Evolutionary conservation across 805 yeast species (phyloP), one percentile per base, ranked within the genome.

Genomic region (Limtongia smithiae): DNA sequence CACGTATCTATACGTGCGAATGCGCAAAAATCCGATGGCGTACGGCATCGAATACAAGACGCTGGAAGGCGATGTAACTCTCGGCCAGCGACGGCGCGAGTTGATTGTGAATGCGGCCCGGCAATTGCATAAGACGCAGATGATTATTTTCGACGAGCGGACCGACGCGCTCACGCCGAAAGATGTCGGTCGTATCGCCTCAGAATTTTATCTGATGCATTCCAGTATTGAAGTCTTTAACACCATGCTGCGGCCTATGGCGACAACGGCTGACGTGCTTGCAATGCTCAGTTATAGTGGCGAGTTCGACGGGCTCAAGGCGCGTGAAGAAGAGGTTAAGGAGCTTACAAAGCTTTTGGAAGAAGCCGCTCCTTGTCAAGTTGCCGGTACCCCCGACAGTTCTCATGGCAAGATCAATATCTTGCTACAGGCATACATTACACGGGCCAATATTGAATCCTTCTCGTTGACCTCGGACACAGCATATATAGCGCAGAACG

Each of bases 41-140:
- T 93, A 93, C 63, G 98, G 95, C 24, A 79, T 94, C 40, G 87
- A 80, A 39, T 89, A 96, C 93, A 79, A 78, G 55, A 95, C 88
- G 56, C 64, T 94, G 1, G 78, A 80, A 21, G 82, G 82, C 17
- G 99, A 93, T 65, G 95, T 96, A 0, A 75, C 81, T 57, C 70
- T 93, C 33, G 80, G 82, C 42, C 83, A 80, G 33, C 75, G 83
- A 57, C 71, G 98, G 53, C 73, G 91, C 20, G 79, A 79, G 37
- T 79, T 94, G 83, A 78, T 93, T 27, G 70, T 81, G 3, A 72
- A 74, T 0, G 94, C 97, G 0, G 97, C 96, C 0, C 73, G 87
- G 59, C 73, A 85, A 50, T 73, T 93, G n/a, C 95, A 91, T 57
- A 69, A 80, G 4, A 72, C 90, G 3, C 97, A 93, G 63, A 93